Percentiles rank a stretch among this genome's conserved stretches.
phyloP scores from a whole-genome alignment of 306 rosid genomes.

The Prunus fruticosa region DNA sequence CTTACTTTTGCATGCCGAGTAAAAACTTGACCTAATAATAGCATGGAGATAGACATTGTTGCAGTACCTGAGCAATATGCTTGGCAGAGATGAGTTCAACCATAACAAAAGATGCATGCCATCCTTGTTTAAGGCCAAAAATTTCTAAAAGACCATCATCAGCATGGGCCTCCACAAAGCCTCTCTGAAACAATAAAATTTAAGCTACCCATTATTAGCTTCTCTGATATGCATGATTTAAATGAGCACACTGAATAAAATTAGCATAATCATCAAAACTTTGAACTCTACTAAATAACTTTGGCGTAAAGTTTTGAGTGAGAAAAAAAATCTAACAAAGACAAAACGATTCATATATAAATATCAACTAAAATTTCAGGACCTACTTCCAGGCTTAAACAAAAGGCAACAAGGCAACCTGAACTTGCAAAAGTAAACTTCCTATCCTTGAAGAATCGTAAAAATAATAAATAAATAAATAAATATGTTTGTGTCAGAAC shows the following conservation, averaged over 20 bases:
- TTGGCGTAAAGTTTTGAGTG: background rate
- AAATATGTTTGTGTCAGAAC: background rate
- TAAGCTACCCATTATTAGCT: slow-evolving; percentile 5
- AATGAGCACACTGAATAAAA: background rate
- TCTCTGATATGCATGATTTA: background rate
- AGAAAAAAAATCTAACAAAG: too few species aligned
- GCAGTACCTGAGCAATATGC: slow-evolving; percentile 89
- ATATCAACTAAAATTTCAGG: background rate
- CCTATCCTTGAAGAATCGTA: background rate
- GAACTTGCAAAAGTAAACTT: background rate
- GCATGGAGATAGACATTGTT: background rate
- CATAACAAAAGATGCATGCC: slow-evolving; percentile 99
- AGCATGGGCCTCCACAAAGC: slow-evolving; percentile 90
- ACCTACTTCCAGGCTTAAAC: background rate
- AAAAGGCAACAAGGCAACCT: background rate
- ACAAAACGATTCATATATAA: background rate
- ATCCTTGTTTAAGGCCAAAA: slow-evolving; percentile 96
- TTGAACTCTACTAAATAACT: background rate
- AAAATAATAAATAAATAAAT: background rate
- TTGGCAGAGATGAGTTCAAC: slow-evolving; percentile 89
- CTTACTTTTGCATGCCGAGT: background rate
- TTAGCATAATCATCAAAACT: background rate
- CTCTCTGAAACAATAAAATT: slow-evolving; percentile 50
- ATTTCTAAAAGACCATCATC: slow-evolving; percentile 94
- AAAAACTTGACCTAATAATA: background rate